A percentile compares a stretch with the other conserved stretches of the same genome.
These are phyloP conservation scores for Bipolaris sorokiniana DNA, from an alignment of 2,329 filamentous ascomycete species.

Conservation along the genomic window DNA sequence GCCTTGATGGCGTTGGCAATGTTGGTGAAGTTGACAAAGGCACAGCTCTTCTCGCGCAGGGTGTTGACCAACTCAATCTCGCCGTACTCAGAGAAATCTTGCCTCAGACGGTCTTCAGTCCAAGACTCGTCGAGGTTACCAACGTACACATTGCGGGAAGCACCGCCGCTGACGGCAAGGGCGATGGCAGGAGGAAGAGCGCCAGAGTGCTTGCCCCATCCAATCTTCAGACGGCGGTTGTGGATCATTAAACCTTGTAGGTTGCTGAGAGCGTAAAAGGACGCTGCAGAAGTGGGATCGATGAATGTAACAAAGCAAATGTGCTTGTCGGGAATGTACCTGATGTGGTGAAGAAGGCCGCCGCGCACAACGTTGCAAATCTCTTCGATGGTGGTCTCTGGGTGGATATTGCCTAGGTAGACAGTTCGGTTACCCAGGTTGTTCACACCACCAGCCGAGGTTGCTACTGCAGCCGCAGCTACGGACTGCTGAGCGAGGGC, in stretches of 20 bases:
- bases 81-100: conserved; percentile 96
- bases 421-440: conserved; percentile 98
- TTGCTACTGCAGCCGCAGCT: conserved; percentile 93
- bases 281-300: conserved; percentile 94
- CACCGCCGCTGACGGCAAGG: conserved; percentile 91
- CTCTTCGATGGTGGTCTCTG: conserved; percentile 98
- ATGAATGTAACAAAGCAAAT: conserved; percentile 99
- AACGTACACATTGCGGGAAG: conserved; percentile 98
- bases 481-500: conserved; percentile 97
- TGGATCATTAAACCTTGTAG: conserved; percentile 99
- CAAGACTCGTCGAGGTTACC: conserved; percentile 97
- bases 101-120: conserved; percentile 92
- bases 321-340: conserved; percentile 99
- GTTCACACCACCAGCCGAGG: conserved; percentile 93
- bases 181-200: conserved; percentile 95
- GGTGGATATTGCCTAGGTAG: conserved; percentile 97
- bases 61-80: conserved; percentile 98
- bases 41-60: conserved; percentile 96
- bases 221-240: conserved; percentile 96
- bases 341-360: conserved; percentile 94
- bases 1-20: conserved; percentile 99
- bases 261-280: conserved; percentile 97
- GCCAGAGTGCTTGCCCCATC: conserved; percentile 98
- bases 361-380: conserved; percentile 99
- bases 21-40: conserved; percentile 99